Base-by-base conservation (phyloP, 768 basidiomycete species). In the Terana coerulea region DNA sequence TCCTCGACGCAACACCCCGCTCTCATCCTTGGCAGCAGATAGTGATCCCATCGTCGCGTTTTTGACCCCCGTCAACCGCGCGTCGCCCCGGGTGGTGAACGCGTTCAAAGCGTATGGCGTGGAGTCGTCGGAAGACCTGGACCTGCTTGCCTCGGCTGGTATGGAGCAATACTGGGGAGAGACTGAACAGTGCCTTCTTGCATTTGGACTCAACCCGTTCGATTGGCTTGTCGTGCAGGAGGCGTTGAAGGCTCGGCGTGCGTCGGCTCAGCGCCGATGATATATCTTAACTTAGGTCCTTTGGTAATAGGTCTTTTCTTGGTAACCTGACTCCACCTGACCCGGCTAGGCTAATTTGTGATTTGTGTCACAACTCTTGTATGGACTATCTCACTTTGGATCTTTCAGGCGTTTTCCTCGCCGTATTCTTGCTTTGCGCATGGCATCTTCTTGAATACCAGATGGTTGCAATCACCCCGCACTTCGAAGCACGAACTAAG, bases 141-240 rank as follows among this genome's bases (percentile, higher is more conserved):
- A 50, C 30, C 28, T 37, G 7, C 30, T 50, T 21, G 41, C 36
- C 28, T n/a, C 31, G 19, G n/a, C n/a, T n/a, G n/a, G n/a, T n/a
- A 50, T 50, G 49, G 28, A 50, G 49, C 39, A 28, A 8, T 50
- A 40, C 21, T 50, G 49, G 49, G 29, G 21, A 14, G 49, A 50
- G 40, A 40, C 42, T 4, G 39, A 42, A 14, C 26, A 34, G 5
- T 43, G 42, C 21, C 29, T 50, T 17, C 21, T 25, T 19, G 30
- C 14, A 10, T n/a, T 29, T 15, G 49, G 49, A 17, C 19, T 50
- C 5, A 30, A 25, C 14, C 25, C 24, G 17, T 26, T 26, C 30
- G 37, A 50, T 17, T 50, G 49, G 49, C 30, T 50, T 8, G 37
- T 26, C 8, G 26, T 50, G 15, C 37, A 29, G 11, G 49, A 50